phyloP scores from a whole-genome alignment of 768 basidiomycete genomes.

The Leccinum disarticulatum region DNA sequence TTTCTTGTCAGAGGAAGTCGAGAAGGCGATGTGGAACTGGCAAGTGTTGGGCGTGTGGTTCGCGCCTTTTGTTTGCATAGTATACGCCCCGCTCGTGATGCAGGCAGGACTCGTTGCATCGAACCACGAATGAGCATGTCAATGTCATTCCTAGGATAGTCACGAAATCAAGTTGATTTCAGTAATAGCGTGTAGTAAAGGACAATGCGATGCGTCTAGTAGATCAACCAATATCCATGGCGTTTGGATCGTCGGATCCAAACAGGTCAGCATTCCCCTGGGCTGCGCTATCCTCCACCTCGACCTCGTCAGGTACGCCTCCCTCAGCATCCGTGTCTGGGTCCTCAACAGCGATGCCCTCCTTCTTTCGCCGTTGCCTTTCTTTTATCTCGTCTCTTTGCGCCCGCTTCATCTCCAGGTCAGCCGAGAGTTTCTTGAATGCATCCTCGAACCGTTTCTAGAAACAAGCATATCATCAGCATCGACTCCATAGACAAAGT shows the following conservation, averaged over 20 bases:
- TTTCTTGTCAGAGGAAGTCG: slow-evolving; percentile 43
- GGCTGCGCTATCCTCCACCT: slow-evolving; percentile 22
- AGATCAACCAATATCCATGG: slow-evolving; percentile 34
- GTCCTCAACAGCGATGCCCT: slow-evolving; percentile 50
- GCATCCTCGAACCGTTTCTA: slow-evolving; percentile 94
- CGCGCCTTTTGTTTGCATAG: slow-evolving; percentile 76
- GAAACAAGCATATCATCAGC: slow-evolving; percentile 4
- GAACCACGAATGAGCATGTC: slow-evolving; percentile 5
- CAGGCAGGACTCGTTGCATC: slow-evolving; percentile 66
- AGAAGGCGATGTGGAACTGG: slow-evolving; percentile 70
- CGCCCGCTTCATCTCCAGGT: slow-evolving; percentile 79
- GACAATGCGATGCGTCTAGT: neutral
- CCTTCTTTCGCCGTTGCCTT: slow-evolving; percentile 67
- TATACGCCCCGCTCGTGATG: slow-evolving; percentile 72
- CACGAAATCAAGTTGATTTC: neutral
- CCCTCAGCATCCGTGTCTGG: slow-evolving; percentile 43
- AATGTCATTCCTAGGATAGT: slow-evolving; percentile 2
- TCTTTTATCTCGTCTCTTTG: slow-evolving; percentile 82
- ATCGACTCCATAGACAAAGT: neutral
- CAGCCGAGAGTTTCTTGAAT: slow-evolving; percentile 80
- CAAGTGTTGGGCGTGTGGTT: slow-evolving; percentile 80
- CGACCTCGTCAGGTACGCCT: slow-evolving; percentile 38
- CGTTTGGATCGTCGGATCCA: slow-evolving; percentile 45
- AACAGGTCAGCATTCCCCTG: slow-evolving; percentile 39
- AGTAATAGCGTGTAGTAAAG: neutral